Conservation (phyloP, 2,329 filamentous ascomycete species). For the Lachnellula willkommii region DNA sequence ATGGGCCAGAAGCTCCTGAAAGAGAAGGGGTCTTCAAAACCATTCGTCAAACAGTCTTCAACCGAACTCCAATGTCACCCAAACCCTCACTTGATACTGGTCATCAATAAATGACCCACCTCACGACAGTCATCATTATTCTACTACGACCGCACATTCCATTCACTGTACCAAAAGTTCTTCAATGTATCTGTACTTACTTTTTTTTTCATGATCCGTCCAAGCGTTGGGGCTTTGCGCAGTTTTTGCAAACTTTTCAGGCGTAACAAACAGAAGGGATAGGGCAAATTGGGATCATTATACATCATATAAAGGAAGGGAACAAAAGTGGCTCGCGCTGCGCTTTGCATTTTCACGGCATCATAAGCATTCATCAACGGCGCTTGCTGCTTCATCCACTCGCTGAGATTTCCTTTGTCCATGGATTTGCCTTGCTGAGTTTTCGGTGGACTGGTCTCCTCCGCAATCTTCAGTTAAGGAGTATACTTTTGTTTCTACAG, state of each 20-base stretch:
- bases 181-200: conserved; percentile 21
- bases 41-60: conserved; percentile 54
- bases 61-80: conserved; percentile 36
- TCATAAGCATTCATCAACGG: conserved; percentile 1
- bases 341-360: conserved; percentile 22
- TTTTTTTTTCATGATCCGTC: conserved; percentile 23
- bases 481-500: neutral
- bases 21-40: conserved; percentile 51
- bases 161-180: conserved; percentile 17
- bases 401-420: conserved; percentile 19
- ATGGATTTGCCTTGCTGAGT: neutral
- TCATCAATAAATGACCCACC: conserved; percentile 7
- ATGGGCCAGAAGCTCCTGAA: conserved; percentile 39
- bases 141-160: conserved; percentile 8
- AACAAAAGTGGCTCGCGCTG: conserved; percentile 33
- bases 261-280: conserved; percentile 24
- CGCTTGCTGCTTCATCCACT: conserved; percentile 10
- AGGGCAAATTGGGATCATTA: conserved; percentile 18
- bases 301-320: conserved; percentile 28
- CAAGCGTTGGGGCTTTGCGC: conserved; percentile 9
- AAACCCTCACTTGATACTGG: conserved; percentile 22
- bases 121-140: conserved; percentile 1
- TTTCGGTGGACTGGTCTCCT: conserved; percentile 8
- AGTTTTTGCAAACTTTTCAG: conserved; percentile 17
- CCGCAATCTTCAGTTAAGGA: neutral